These are phyloP conservation scores for Uromyces viciae-fabae DNA, from an alignment of 1,284 basidiomycete species.

Conservation along the genomic window DNA sequence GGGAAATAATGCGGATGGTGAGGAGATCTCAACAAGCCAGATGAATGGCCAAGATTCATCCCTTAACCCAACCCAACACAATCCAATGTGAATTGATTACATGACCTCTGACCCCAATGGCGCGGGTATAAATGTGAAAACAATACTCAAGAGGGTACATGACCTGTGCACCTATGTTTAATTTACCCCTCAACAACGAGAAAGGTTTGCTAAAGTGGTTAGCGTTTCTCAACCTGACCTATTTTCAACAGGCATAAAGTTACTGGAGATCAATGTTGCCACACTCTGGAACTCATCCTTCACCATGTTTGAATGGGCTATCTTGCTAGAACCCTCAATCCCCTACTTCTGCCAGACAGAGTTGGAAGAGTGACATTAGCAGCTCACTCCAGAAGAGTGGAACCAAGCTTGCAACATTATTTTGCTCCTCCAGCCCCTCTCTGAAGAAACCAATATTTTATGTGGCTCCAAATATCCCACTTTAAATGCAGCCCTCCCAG, in stretches of 20 bases:
- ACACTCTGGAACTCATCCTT: neutral
- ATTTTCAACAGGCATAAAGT: neutral
- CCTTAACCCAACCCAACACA: neutral
- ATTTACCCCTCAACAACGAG: neutral
- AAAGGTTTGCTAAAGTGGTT: neutral
- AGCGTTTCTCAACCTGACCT: neutral
- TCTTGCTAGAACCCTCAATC: neutral
- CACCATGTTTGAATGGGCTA: neutral
- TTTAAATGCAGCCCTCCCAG: neutral
- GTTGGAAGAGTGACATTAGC: neutral
- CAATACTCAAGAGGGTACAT: slow-evolving; percentile 3
- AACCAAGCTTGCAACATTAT: neutral
- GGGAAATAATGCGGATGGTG: neutral
- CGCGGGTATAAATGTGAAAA: neutral
- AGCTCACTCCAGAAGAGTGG: neutral
- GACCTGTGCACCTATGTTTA: neutral
- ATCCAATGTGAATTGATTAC: neutral
- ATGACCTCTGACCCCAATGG: neutral
- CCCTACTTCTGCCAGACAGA: neutral
- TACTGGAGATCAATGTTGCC: neutral
- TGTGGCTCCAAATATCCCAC: slow-evolving; percentile 33
- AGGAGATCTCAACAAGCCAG: neutral
- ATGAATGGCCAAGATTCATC: neutral
- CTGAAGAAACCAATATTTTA: neutral
- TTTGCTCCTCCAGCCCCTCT: neutral